Conservation (phyloP, 2,329 filamentous ascomycete genomes). For the Aurifilum marmelostoma region DNA sequence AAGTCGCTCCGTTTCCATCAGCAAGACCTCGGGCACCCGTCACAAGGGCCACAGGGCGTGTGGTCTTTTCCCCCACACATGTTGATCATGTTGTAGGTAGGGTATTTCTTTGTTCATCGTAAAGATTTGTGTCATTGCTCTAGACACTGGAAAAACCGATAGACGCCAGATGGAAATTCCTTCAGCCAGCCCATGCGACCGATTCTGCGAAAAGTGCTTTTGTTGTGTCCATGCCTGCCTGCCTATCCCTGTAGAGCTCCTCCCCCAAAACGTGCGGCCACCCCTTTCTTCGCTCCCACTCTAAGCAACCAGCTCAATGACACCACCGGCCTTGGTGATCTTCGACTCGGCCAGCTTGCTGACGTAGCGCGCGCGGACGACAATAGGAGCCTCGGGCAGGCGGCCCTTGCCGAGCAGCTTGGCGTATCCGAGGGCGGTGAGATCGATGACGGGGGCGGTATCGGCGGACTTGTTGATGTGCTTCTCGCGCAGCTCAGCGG, state of each 20-base stretch:
- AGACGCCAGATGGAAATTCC: conserved; percentile 30
- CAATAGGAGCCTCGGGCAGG: conserved; percentile 87
- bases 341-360: conserved; percentile 97
- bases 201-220: conserved; percentile 24
- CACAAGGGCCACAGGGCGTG: conserved; percentile 1
- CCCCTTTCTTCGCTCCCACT: neutral
- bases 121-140: conserved; percentile 29
- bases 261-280: neutral
- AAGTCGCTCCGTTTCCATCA: neutral
- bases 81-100: conserved; percentile 16
- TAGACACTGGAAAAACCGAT: conserved; percentile 30
- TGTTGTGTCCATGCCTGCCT: conserved; percentile 27
- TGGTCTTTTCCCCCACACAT: neutral
- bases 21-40: neutral
- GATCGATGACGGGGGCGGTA: conserved; percentile 96
- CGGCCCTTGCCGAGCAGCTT: conserved; percentile 99
- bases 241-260: conserved; percentile 11
- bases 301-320: conserved; percentile 94
- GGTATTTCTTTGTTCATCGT: conserved; percentile 30
- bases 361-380: conserved; percentile 95
- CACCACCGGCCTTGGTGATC: conserved; percentile 97
- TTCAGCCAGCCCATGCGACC: conserved; percentile 30
- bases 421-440: conserved; percentile 95
- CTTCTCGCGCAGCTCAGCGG: conserved; percentile 87
- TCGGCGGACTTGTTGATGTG: conserved; percentile 81